Base-by-base conservation (phyloP, 225 moss, liverwort and hornwort genomes). In the Bryoerythrophyllum caledonicum region DNA sequence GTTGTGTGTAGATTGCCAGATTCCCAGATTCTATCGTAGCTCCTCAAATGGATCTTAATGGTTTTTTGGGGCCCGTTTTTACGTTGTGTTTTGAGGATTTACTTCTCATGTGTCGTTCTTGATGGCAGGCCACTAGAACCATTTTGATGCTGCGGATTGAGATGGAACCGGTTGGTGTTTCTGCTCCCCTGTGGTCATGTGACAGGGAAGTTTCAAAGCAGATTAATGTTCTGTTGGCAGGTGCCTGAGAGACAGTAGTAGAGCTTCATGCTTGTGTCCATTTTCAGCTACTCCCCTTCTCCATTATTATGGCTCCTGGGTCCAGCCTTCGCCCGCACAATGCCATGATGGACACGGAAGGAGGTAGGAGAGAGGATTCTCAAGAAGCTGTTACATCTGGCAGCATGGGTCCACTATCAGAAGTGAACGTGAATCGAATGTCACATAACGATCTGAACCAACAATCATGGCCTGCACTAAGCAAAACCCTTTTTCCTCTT, bases 401-500 rank as follows among this genome's bases (percentile, higher is more conserved):
- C 46, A 55, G 57, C 48, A 26, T 75, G 75, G 76, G 80, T 43
- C n/a, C 63, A 68, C 64, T 84, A 17, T 64, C 84, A 44, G 70
- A 30, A 55, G 57, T 84, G 19, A 82, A 87, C 48, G 78, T 76
- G 44, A 87, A 84, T 60, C 74, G 77, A 67, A 76, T 76, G 77
- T 67, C 34, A 24, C 74, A 63, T 35, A 55, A 53, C 37, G 79
- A 77, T 59, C 44, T 77, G 13, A 77, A 76, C 67, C 76, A 71
- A 52, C 84, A n/a, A n/a, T n/a, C n/a, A n/a, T n/a, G n/a, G n/a
- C n/a, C n/a, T n/a, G n/a, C 82, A 19, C 21, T 84, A 49, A 84
- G 74, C 84, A 87, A 87, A 70, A 71, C 71, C 48, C 80, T 84
- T 60, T 68, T 85, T 27, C 84, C 87, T 41, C 87, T 84, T 70